phyloP scores from a whole-genome alignment of 2,329 filamentous ascomycete species.

The Sphaerulina musiva region DNA sequence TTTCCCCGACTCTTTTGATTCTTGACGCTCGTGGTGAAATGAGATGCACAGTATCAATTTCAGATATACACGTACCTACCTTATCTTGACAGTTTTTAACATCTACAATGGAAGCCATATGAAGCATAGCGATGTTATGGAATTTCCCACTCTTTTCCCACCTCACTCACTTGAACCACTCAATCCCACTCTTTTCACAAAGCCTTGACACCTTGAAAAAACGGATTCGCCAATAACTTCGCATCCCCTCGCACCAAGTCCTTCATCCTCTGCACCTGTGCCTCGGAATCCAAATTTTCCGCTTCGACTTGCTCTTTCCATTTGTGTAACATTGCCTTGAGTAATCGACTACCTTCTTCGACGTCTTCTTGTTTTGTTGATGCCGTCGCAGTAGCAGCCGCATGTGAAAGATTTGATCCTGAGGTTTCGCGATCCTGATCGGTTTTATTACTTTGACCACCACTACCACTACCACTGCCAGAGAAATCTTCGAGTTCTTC shows the following conservation, averaged over 20 bases:
- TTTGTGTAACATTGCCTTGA: slow-evolving; percentile 73
- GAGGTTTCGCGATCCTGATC: too few species aligned
- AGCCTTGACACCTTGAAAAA: slow-evolving; percentile 56
- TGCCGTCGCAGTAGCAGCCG: slow-evolving; percentile 40
- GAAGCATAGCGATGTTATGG: too few species aligned
- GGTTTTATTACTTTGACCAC: slow-evolving; percentile 22
- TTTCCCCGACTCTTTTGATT: too few species aligned
- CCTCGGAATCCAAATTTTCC: slow-evolving; percentile 59
- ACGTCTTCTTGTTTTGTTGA: slow-evolving; percentile 67
- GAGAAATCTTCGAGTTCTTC: slow-evolving; percentile 97
- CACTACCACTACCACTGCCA: slow-evolving; percentile 42
- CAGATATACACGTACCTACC: too few species aligned
- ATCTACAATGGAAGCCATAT: too few species aligned
- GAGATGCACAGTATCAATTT: too few species aligned
- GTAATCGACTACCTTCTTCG: slow-evolving; percentile 74
- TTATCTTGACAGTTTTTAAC: too few species aligned
- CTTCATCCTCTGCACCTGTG: slow-evolving; percentile 72
- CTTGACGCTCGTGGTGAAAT: too few species aligned
- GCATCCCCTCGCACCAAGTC: slow-evolving; percentile 71
- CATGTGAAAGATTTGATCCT: slow-evolving; percentile 11
- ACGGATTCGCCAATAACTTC: slow-evolving; percentile 55
- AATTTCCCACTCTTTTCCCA: too few species aligned
- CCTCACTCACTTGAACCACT: too few species aligned
- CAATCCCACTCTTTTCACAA: slow-evolving; percentile 28
- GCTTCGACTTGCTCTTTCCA: slow-evolving; percentile 67